A percentile compares a stretch with the other conserved stretches of the same genome.
Conservation (phyloP, 805 yeast species). For the Hemisphaericaspora nanyangensis region DNA sequence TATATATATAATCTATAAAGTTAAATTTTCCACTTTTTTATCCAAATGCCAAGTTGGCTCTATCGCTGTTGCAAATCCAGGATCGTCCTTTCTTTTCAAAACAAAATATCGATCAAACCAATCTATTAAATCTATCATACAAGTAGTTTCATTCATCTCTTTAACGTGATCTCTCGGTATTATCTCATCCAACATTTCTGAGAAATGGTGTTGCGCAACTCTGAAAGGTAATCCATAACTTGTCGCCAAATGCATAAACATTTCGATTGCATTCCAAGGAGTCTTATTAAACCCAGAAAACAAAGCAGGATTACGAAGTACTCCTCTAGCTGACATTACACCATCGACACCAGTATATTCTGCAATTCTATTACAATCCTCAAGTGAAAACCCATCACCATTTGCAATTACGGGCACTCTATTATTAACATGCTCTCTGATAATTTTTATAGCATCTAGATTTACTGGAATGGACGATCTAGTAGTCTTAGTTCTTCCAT, state of each 20-base stretch:
- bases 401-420: constrained; percentile 88
- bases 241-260: constrained; percentile 72
- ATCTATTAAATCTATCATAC: constrained; percentile 64
- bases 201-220: constrained; percentile 80
- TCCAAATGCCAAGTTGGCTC: constrained; percentile 20
- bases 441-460: constrained; percentile 69
- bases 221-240: constrained; percentile 84
- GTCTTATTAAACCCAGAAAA: constrained; percentile 71
- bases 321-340: constrained; percentile 93
- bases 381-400: constrained; percentile 81
- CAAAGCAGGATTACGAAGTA: constrained; percentile 80
- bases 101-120: constrained; percentile 76
- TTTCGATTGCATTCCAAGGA: constrained; percentile 91
- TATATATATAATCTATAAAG: constrained; percentile 1
- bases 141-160: constrained; percentile 59
- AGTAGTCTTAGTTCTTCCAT: constrained; percentile 84
- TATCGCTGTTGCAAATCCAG: constrained; percentile 56
- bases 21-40: constrained; percentile 4
- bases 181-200: constrained; percentile 73
- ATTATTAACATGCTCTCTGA: constrained; percentile 44
- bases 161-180: constrained; percentile 28
- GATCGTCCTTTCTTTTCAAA: constrained; percentile 63
- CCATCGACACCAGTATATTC: constrained; percentile 78
- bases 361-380: constrained; percentile 63
- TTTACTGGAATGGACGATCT: constrained; percentile 82